Evolutionary conservation across 805 yeast genomes (phyloP).

Genomic region (Naumovozyma castellii): DNA sequence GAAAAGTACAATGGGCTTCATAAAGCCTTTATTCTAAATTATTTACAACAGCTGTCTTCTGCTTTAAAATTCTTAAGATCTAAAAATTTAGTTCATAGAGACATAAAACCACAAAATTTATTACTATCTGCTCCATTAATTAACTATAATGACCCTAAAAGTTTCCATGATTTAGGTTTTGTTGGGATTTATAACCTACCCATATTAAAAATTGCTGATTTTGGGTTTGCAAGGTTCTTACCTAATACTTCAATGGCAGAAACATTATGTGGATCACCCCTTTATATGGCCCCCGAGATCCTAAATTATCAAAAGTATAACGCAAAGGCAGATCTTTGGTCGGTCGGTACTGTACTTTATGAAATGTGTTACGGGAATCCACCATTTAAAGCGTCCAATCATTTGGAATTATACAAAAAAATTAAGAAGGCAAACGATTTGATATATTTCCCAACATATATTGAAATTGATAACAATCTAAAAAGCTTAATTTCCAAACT

Average conservation of each 20-base stretch:
- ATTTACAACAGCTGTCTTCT: constrained; percentile 74
- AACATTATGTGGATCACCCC: constrained; percentile 93
- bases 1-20: constrained; percentile 70
- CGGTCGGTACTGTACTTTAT: constrained; percentile 91
- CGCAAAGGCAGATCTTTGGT: constrained; percentile 97
- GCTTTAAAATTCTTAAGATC: constrained; percentile 76
- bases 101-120: constrained; percentile 81
- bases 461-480: constrained; percentile 55
- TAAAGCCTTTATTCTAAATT: constrained; percentile 68
- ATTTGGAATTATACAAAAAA: constrained; percentile 76
- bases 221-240: constrained; percentile 91
- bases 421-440: constrained; percentile 75
- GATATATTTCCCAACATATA: constrained; percentile 64
- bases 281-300: constrained; percentile 98
- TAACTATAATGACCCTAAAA: constrained; percentile 37
- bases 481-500: constrained; percentile 64
- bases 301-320: constrained; percentile 88
- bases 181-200: constrained; percentile 87
- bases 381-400: constrained; percentile 90
- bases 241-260: constrained; percentile 94
- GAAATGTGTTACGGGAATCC: constrained; percentile 97
- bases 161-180: constrained; percentile 48
- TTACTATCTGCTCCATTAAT: constrained; percentile 70
- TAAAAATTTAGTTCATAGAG: constrained; percentile 83
- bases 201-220: constrained; percentile 86